A percentile compares a stretch with the other conserved stretches of the same genome.
These are phyloP conservation scores for Anisodus acutangulus DNA, from an alignment of 257 asterid genomes.

Conservation along the genomic window DNA sequence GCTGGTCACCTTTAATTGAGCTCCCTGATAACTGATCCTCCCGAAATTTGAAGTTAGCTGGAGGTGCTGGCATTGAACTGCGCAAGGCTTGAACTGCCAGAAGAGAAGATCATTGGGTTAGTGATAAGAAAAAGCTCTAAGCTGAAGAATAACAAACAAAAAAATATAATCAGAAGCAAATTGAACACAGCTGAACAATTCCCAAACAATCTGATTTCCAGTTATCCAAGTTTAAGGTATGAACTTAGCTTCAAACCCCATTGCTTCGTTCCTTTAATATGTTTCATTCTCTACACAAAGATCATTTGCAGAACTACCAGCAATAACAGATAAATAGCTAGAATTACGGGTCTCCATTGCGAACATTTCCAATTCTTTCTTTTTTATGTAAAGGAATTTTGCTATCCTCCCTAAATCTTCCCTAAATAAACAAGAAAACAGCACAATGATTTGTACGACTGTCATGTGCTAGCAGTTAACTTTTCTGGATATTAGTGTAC, in stretches of 20 bases:
- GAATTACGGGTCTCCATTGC: background rate
- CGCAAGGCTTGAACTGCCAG: slow-evolving; percentile 57
- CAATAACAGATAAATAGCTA: background rate
- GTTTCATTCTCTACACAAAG: slow-evolving; percentile 6
- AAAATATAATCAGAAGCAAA: slow-evolving; percentile 8
- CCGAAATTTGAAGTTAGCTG: slow-evolving; percentile 69
- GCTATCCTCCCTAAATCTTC: background rate
- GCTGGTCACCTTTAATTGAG: slow-evolving; percentile 72
- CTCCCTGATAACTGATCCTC: slow-evolving; percentile 82
- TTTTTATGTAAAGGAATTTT: background rate
- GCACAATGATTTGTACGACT: background rate
- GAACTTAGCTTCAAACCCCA: background rate
- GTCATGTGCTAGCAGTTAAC: background rate
- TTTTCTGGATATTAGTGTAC: background rate
- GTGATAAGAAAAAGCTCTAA: background rate
- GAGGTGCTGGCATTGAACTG: slow-evolving; percentile 77
- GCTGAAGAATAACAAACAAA: slow-evolving; percentile 1
- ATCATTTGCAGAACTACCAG: background rate
- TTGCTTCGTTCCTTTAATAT: background rate
- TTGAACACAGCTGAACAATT: background rate
- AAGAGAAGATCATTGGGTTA: slow-evolving; percentile 24
- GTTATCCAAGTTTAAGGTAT: background rate
- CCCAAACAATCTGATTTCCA: slow-evolving; percentile 21
- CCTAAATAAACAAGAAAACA: background rate
- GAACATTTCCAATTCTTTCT: background rate